Percentiles rank a stretch among this genome's conserved stretches.
Evolutionary conservation across 768 basidiomycete species (phyloP).

Genomic region (Lactarius vividus): DNA sequence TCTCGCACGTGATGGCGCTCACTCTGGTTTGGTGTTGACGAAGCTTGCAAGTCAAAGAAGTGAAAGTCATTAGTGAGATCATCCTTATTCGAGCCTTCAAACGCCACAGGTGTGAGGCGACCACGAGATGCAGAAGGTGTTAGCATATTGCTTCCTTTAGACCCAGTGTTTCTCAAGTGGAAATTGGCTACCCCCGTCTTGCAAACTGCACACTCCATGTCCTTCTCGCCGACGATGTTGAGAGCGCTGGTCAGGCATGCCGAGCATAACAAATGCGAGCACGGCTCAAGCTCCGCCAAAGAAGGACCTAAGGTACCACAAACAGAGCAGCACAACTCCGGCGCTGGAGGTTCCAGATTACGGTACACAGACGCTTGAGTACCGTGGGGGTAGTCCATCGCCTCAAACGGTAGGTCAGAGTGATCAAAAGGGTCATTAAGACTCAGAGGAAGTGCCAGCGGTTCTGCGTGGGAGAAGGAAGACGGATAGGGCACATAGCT

Average conservation of each 20-base stretch:
- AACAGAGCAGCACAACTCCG: slow-evolving; percentile 54
- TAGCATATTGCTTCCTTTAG: slow-evolving; percentile 31
- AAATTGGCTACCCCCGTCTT: slow-evolving; percentile 69
- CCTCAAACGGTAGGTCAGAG: slow-evolving; percentile 27
- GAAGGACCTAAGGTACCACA: slow-evolving; percentile 49
- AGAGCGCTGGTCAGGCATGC: slow-evolving; percentile 80
- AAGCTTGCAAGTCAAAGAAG: slow-evolving; percentile 34
- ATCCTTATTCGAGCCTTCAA: slow-evolving; percentile 31
- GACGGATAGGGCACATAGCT: slow-evolving; percentile 52
- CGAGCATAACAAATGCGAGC: slow-evolving; percentile 73
- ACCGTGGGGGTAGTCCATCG: slow-evolving; percentile 35
- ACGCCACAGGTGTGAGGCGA: slow-evolving; percentile 27
- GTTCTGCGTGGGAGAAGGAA: slow-evolving; percentile 36
- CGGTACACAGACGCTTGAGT: slow-evolving; percentile 27
- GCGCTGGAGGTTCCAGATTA: slow-evolving; percentile 25
- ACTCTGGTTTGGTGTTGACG: slow-evolving; percentile 35
- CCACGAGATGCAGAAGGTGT: slow-evolving; percentile 24
- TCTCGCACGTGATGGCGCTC: slow-evolving; percentile 13
- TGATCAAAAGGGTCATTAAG: slow-evolving; percentile 46
- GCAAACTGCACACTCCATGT: slow-evolving; percentile 83
- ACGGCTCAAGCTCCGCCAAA: slow-evolving; percentile 71
- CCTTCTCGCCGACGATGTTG: slow-evolving; percentile 88
- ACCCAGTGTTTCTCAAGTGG: slow-evolving; percentile 29
- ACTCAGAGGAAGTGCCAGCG: slow-evolving; percentile 35
- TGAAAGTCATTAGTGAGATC: slow-evolving; percentile 28